Percentiles rank a stretch among this genome's conserved stretches.
phyloP scores from a whole-genome alignment of 768 basidiomycete genomes.

The Collybia sordida region DNA sequence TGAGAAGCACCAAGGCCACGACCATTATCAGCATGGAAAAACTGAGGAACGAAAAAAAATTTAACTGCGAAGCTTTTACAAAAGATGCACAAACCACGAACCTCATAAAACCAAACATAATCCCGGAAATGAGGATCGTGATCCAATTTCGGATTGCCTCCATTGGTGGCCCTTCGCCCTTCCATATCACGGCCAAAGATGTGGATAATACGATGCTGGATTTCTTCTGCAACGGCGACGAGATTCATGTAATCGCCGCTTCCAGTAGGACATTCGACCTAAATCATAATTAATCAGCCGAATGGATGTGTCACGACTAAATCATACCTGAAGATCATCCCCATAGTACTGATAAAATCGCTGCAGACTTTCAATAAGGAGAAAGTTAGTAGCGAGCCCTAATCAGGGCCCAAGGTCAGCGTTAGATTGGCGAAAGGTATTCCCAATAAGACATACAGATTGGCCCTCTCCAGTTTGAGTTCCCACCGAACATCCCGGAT shows the following conservation, averaged over 20 bases:
- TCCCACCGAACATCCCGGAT: slow-evolving; percentile 98
- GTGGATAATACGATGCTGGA: slow-evolving; percentile 98
- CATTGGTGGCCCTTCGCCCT: slow-evolving; percentile 88
- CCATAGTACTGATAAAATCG: slow-evolving; percentile 99
- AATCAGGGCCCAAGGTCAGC: slow-evolving; percentile 9
- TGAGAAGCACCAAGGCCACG: slow-evolving; percentile 95
- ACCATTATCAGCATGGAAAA: slow-evolving; percentile 94
- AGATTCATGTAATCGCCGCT: slow-evolving; percentile 98
- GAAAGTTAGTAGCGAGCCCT: slow-evolving; percentile 96
- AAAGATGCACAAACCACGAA: slow-evolving; percentile 26
- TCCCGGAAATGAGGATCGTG: slow-evolving; percentile 94
- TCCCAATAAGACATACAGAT: slow-evolving; percentile 53
- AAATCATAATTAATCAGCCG: neutral
- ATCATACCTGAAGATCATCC: slow-evolving; percentile 68
- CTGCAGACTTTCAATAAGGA: slow-evolving; percentile 94
- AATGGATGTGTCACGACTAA: neutral
- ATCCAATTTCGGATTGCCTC: slow-evolving; percentile 84
- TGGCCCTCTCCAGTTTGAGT: slow-evolving; percentile 96
- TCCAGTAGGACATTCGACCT: slow-evolving; percentile 94
- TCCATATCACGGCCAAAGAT: slow-evolving; percentile 93
- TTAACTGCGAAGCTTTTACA: too few species aligned
- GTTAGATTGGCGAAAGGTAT: neutral
- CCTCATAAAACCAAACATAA: slow-evolving; percentile 96
- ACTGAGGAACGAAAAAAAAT: slow-evolving; percentile 42
- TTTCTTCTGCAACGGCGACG: slow-evolving; percentile 91